phyloP scores from a whole-genome alignment of 129 eudicot genomes.

The Sambucus nigra region DNA sequence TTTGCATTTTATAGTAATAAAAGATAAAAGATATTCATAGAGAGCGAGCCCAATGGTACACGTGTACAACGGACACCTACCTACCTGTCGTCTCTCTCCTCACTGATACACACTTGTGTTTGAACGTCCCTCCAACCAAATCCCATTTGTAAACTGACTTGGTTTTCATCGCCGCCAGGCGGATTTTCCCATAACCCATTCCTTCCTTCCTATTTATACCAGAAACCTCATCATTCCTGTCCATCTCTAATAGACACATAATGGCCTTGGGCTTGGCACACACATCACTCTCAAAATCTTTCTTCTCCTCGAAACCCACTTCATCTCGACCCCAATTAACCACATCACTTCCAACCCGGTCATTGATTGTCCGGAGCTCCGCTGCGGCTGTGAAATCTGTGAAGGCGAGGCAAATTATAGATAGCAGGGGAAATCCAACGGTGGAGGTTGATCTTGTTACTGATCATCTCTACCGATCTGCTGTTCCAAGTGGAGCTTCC shows the following conservation, averaged over 20 bases:
- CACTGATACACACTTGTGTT: background rate
- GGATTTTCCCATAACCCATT: conserved; percentile 27
- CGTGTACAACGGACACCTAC: background rate
- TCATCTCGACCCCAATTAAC: conserved; percentile 17
- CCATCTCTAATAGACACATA: conserved; percentile 7
- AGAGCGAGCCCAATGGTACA: background rate
- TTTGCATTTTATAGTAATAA: too few relatives aligned
- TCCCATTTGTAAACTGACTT: conserved; percentile 7
- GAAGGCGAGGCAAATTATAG: conserved; percentile 92
- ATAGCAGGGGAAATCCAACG: conserved; percentile 95
- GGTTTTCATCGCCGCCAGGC: conserved; percentile 32
- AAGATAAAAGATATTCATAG: background rate
- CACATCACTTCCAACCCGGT: conserved; percentile 17
- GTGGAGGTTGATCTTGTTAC: conserved; percentile 76
- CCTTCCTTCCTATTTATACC: conserved; percentile 7
- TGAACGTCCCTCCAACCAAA: conserved; percentile 17
- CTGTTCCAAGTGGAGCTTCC: conserved; percentile 97
- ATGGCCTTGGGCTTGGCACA: conserved; percentile 65
- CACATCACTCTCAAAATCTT: conserved; percentile 39
- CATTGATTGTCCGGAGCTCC: conserved; percentile 41
- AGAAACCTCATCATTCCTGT: conserved; percentile 7
- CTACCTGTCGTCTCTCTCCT: too few relatives aligned
- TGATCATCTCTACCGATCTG: conserved; percentile 64
- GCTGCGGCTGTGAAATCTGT: conserved; percentile 45
- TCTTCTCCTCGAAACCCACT: conserved; percentile 47